Conservation (phyloP, 192 early-diverging fungal species). For the Linnemannia exigua region DNA sequence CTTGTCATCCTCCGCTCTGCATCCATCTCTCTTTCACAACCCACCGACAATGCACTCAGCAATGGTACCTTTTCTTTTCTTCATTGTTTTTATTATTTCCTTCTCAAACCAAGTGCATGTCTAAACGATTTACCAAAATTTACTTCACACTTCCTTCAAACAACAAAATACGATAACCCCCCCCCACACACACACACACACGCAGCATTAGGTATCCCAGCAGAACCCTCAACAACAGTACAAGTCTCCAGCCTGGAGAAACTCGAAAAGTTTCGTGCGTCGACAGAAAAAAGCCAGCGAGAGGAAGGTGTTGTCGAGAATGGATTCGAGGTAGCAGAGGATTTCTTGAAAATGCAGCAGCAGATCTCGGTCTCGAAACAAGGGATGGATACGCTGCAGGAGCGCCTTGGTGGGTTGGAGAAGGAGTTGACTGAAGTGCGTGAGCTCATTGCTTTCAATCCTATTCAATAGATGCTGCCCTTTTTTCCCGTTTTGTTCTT, state of each 20-base stretch:
- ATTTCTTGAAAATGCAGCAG: slow-evolving; percentile 48
- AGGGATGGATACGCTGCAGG: slow-evolving; percentile 47
- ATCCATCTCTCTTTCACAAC: slow-evolving; percentile 32
- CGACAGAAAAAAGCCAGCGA: slow-evolving; percentile 42
- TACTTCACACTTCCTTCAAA: too few species aligned
- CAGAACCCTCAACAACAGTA: neutral
- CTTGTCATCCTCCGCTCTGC: slow-evolving; percentile 9
- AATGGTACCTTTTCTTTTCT: neutral
- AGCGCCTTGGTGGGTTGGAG: slow-evolving; percentile 28
- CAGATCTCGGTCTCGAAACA: slow-evolving; percentile 32
- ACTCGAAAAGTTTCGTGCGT: slow-evolving; percentile 29
- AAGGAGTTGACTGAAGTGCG: slow-evolving; percentile 48
- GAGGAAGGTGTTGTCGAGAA: slow-evolving; percentile 51
- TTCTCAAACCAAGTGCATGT: too few species aligned
- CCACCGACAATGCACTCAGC: neutral
- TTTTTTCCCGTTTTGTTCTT: neutral
- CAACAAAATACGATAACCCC: neutral
- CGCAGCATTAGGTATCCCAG: neutral
- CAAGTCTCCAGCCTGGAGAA: slow-evolving; percentile 20
- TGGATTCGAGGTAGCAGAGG: slow-evolving; percentile 42
- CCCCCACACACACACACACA: neutral
- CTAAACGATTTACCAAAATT: too few species aligned
- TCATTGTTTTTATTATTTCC: neutral
- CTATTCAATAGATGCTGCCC: slow-evolving; percentile 21
- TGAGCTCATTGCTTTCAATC: slow-evolving; percentile 44